Evolutionary conservation across 768 basidiomycete genomes (phyloP).

Genomic region (Trametopsis cervina): DNA sequence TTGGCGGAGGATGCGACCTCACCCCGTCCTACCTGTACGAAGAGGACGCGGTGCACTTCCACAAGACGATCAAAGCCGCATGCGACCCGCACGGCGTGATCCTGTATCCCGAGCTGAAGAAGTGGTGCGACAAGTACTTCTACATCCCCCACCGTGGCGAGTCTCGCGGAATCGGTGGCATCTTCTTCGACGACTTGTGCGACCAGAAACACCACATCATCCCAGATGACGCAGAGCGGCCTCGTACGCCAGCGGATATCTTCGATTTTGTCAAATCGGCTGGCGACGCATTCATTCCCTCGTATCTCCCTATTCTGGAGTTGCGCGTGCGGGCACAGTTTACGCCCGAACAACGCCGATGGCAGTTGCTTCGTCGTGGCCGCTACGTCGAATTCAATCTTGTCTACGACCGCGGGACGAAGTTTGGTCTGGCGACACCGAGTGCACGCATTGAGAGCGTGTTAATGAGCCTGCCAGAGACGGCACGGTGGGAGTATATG

Average conservation of each 20-base stretch:
- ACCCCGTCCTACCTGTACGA: conserved; percentile 91
- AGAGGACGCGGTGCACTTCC: conserved; percentile 85
- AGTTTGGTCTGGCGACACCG: conserved; percentile 56
- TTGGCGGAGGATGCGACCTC: conserved; percentile 92
- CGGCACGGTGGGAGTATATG: conserved; percentile 65
- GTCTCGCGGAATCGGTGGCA: conserved; percentile 83
- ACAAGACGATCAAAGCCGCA: conserved; percentile 64
- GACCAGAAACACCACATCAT: conserved; percentile 61
- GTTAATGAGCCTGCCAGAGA: conserved; percentile 58
- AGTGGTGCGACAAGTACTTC: conserved; percentile 98
- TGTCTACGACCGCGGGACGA: conserved; percentile 63
- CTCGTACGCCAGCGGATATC: conserved; percentile 56
- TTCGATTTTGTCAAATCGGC: conserved; percentile 69
- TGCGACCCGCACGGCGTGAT: conserved; percentile 65
- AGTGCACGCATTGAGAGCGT: conserved; percentile 59
- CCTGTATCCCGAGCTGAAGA: conserved; percentile 78
- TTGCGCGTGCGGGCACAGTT: conserved; percentile 47
- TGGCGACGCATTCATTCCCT: conserved; percentile 79
- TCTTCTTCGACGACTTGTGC: conserved; percentile 95
- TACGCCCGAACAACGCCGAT: conserved; percentile 67
- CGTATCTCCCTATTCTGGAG: conserved; percentile 82
- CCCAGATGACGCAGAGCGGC: conserved; percentile 35
- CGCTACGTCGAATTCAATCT: conserved; percentile 90
- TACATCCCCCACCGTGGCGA: conserved; percentile 84
- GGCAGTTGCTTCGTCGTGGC: conserved; percentile 89